Base-by-base conservation (phyloP, 1,284 basidiomycete species). In the Ceratobasidium sp. region DNA sequence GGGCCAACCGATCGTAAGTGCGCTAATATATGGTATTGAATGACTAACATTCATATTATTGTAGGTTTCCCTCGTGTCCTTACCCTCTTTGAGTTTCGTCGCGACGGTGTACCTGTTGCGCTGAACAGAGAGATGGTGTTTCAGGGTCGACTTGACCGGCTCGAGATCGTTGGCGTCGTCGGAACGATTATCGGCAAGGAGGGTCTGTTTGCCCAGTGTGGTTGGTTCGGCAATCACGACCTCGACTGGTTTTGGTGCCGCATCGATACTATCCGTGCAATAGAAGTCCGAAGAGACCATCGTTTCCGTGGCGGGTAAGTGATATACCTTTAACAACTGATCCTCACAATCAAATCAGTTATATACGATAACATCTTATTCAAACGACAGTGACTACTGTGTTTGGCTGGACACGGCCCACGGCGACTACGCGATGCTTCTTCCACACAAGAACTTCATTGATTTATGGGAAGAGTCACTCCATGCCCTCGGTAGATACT, bases 221-320 rank as follows among this genome's bases (percentile, higher is more conserved):
- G 55, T n/a, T 57, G 55, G 55, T 40, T 57, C 25, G 42, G 42
- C 5, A 45, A 45, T 20, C 22, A 45, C 15, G 42, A 38, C 15
- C 13, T 38, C 20, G 15, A 40, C 38, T 57, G 55, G 55, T 38
- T 57, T 7, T 57, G 55, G 55, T 40, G 34, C 43, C 15, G 25
- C 4, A 27, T 57, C 1, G 13, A 10, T 3, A 31, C 40, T 20
- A 40, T 57, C 3, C 34, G 43, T 12, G 38, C 20, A 17, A 42
- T 42, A 15, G 55, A 40, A 15, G 10, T 57, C 7, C 40, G 25
- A 27, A 20, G 15, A 13, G 55, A 57, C 38, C 25, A 12, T 25
- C 34, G 55, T 8, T 57, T 57, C 29, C 34, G 55, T 10, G 38
- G 38, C 34, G 55, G 55, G 55, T 57, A 40, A 38, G 55, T 57